Percentiles rank a stretch among this genome's conserved stretches.
Conservation (phyloP, 768 basidiomycete species). For the Thelephora aurantiotincta region DNA sequence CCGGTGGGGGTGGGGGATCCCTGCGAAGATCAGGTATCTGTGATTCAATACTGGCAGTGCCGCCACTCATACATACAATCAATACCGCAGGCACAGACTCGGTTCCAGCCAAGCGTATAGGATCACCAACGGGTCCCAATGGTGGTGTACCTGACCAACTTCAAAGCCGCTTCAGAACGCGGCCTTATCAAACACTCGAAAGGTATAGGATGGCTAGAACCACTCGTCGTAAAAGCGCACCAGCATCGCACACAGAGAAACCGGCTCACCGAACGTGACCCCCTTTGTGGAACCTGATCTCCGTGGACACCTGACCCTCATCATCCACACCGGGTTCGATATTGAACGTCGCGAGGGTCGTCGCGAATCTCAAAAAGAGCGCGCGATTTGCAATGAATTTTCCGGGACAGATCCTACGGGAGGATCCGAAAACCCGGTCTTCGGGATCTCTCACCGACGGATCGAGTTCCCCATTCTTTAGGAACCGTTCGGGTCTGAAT, state of each 20-base stretch:
- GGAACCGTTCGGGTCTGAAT: constrained; percentile 15
- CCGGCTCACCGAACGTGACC: neutral
- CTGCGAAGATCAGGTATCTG: too few species aligned
- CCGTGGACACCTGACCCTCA: constrained; percentile 3
- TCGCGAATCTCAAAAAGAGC: constrained; percentile 8
- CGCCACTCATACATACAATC: too few species aligned
- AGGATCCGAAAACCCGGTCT: neutral
- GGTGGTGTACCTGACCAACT: constrained; percentile 1
- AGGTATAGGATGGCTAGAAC: constrained; percentile 11
- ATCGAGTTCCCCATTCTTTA: constrained; percentile 5
- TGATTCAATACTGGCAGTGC: too few species aligned
- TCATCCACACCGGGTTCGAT: constrained; percentile 7
- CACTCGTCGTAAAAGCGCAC: too few species aligned
- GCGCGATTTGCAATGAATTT: constrained; percentile 8
- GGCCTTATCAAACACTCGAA: constrained; percentile 13
- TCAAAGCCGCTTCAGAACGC: constrained; percentile 6
- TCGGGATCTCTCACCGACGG: neutral
- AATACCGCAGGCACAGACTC: too few species aligned
- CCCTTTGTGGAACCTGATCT: constrained; percentile 5
- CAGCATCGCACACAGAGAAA: neutral
- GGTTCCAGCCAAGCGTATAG: too few species aligned
- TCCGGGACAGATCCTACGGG: constrained; percentile 11
- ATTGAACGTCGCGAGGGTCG: constrained; percentile 8
- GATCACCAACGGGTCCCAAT: too few species aligned
- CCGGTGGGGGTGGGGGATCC: too few species aligned